phyloP scores from a whole-genome alignment of 1,139 yeast species.

The Fermentozyma sake region DNA sequence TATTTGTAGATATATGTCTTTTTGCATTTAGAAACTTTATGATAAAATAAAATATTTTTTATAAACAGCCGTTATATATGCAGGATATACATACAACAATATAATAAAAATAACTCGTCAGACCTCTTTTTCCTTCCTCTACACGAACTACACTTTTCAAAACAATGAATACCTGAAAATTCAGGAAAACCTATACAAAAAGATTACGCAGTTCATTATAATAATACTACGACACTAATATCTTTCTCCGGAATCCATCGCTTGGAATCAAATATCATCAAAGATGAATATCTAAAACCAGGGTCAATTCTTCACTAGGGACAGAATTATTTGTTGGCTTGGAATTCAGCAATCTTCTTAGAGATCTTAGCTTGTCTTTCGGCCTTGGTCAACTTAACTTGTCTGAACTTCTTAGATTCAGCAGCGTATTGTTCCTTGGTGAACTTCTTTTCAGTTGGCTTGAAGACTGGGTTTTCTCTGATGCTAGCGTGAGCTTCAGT shows the following conservation, averaged over 20 bases:
- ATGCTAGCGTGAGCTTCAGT: conserved; percentile 89
- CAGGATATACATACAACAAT: too few relatives aligned
- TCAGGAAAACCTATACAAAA: not conserved
- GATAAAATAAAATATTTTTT: too few relatives aligned
- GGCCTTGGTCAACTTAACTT: conserved; percentile 81
- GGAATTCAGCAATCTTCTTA: conserved; percentile 87
- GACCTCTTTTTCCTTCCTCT: too few relatives aligned
- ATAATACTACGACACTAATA: too few relatives aligned
- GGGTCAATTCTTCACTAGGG: conserved; percentile 1
- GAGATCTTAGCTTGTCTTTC: conserved; percentile 88
- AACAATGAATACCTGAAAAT: not conserved
- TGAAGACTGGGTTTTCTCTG: conserved; percentile 93
- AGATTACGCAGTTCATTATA: not conserved
- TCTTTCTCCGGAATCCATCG: too few relatives aligned
- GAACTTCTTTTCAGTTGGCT: conserved; percentile 89
- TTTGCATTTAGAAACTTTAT: too few relatives aligned
- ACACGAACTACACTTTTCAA: too few relatives aligned
- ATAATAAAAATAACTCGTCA: too few relatives aligned
- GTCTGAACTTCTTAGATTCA: conserved; percentile 89
- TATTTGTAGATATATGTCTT: too few relatives aligned
- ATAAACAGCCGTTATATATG: too few relatives aligned
- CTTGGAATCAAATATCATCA: too few relatives aligned
- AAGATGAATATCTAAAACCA: too few relatives aligned
- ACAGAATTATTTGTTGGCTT: conserved; percentile 44
- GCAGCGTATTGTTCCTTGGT: conserved; percentile 98